Evolutionary conservation across 495 filamentous ascomycete genomes (phyloP).

Genomic region (Cladorrhinum samala): DNA sequence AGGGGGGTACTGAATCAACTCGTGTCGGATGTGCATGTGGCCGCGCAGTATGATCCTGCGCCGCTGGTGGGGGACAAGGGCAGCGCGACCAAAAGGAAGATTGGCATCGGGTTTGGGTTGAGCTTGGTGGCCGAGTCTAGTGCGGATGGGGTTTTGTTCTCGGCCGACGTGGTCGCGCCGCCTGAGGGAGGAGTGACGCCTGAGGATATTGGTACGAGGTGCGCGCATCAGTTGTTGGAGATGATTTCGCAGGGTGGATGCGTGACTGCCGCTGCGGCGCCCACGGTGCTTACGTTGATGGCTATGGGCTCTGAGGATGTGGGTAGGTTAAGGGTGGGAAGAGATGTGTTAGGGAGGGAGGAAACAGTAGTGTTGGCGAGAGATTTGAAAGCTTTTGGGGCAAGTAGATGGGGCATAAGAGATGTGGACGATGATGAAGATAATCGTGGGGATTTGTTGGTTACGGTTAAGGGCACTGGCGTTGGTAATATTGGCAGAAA

Average conservation of each 20-base stretch:
- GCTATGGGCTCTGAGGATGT: conserved; percentile 79
- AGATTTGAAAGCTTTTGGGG: conserved; percentile 79
- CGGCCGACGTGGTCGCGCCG: conserved; percentile 79
- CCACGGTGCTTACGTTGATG: conserved; percentile 80
- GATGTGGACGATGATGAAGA: conserved; percentile 59
- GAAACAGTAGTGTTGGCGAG: conserved; percentile 70
- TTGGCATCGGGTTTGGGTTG: conserved; percentile 79
- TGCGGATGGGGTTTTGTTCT: conserved; percentile 69
- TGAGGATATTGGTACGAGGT: conserved; percentile 83
- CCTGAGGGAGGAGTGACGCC: conserved; percentile 73
- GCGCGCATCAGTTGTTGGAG: conserved; percentile 85
- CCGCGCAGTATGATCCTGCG: conserved; percentile 60
- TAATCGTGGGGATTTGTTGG: conserved; percentile 63
- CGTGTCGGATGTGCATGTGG: conserved; percentile 76
- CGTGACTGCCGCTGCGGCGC: conserved; percentile 60
- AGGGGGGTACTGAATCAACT: conserved; percentile 82
- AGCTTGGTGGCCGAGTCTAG: conserved; percentile 87
- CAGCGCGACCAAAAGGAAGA: conserved; percentile 45
- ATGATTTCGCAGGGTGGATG: conserved; percentile 75
- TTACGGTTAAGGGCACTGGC: conserved; percentile 88
- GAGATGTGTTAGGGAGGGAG: conserved; percentile 73
- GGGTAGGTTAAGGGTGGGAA: conserved; percentile 52
- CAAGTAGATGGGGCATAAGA: conserved; percentile 79
- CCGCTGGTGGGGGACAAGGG: conserved; percentile 60
- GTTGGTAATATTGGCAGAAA: conserved; percentile 95